Evolutionary conservation across 148 eudicot species (phyloP), one percentile per base, ranked within the genome.

Genomic region (Chenopodium quinoa): DNA sequence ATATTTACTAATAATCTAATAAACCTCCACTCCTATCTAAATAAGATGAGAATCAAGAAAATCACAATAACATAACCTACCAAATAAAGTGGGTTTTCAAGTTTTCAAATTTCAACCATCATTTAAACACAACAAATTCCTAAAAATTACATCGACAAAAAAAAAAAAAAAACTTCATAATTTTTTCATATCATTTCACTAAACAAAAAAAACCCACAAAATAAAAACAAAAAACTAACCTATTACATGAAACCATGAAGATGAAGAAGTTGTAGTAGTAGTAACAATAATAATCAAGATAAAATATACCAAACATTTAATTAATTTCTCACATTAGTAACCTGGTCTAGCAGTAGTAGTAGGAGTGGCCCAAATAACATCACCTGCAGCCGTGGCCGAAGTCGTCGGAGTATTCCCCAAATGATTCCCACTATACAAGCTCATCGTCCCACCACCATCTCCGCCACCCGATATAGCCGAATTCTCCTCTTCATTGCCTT

Each of bases 391-490:
- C 3, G 63, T 6, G 2, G 32, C 58, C 0, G 81, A 37, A 0
- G 50, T 46, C 1, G 29, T 27, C 1, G 82, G 20, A 9, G 20
- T 14, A 40, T 40, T 40, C 22, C 82, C 82, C 82, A 80, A 46
- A 80, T 27, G 68, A 80, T 1, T 31, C 1, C 71, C 75, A 7
- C 40, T 72, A 46, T 80, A 80, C 76, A 80, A 60, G 27, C 71
- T 63, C 34, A 75, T 48, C 0, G 76, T 23, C 16, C 86, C 40
- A 29, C 80, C 68, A 67, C 76, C 84, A 2, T 77, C 85, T 14
- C 86, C 87, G 11, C 89, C 86, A 0, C 88, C 86, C 14, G 87
- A 83, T 0, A 80, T 87, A 23, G 87, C 83, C 0, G 90, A 81
- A 32, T 79, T 63, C 13, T 31, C 34, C 60, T 75, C 78, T 12